phyloP scores from a whole-genome alignment of 371 early-diverging fungal genomes.

The Saksenaea vasiformis region DNA sequence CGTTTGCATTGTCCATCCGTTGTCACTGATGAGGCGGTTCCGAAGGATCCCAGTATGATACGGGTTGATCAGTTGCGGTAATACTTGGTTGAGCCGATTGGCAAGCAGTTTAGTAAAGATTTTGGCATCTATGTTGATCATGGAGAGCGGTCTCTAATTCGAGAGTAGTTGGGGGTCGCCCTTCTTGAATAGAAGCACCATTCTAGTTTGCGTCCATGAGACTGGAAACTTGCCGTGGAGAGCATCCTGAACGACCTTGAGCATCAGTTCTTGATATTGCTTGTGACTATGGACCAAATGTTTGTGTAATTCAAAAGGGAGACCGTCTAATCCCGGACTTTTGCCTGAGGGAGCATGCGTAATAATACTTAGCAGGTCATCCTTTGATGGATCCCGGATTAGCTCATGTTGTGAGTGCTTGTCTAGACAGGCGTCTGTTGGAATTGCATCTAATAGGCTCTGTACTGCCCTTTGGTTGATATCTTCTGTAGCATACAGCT shows the following conservation, averaged over 20 bases:
- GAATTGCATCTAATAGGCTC: no score
- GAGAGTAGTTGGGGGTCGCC: constrained; percentile 20
- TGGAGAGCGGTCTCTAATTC: constrained; percentile 29
- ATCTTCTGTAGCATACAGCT: no score
- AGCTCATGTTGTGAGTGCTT: no score
- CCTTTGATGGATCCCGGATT: neutral
- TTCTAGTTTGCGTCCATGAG: constrained; percentile 20
- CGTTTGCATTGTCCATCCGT: neutral
- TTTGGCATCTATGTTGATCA: constrained; percentile 15
- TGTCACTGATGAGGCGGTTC: neutral
- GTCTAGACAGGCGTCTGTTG: no score
- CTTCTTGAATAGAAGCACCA: constrained; percentile 36
- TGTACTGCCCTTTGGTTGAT: no score
- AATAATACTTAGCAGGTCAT: neutral
- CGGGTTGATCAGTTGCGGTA: constrained; percentile 4
- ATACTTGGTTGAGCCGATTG: neutral
- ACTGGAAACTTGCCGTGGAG: constrained; percentile 1
- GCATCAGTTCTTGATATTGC: neutral
- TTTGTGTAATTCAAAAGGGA: constrained; percentile 32
- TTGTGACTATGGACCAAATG: neutral
- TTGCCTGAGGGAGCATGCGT: constrained; percentile 9
- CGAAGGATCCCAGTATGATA: constrained; percentile 2
- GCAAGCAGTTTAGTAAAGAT: constrained; percentile 15
- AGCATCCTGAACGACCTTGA: constrained; percentile 15
- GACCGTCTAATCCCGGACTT: constrained; percentile 33